Base-by-base conservation (phyloP, 2,329 filamentous ascomycete genomes). In the Polytolypa hystricis region DNA sequence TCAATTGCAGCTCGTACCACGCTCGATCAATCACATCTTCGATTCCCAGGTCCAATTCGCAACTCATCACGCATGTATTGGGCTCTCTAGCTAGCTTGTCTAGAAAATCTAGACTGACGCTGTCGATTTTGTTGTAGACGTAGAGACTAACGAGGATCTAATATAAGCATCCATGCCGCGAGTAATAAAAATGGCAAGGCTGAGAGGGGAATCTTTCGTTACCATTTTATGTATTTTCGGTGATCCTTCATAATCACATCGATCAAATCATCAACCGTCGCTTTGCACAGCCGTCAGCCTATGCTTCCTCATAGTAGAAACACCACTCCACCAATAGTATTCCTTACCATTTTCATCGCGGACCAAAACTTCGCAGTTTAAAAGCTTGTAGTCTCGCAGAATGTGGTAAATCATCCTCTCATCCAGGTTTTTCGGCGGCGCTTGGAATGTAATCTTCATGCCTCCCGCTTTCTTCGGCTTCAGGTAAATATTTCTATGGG, bases 191-290 rank as follows among this genome's bases (percentile, higher is more conserved):
- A 20, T 27, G 15, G 37, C 19, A 39, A 23, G 9, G 26, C n/a
- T 1, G 14, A 23, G 27, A 33, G 37, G 26, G 5, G 3, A 27
- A 18, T 80, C 58, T 28, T 8, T 18, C 42, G 51, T 39, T 51
- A 69, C 68, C 77, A 81, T 56, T 75, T 74, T 68, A 98, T 95
- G 69, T 98, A 98, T 62, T 93, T 98, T 55, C 91, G 73, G 68
- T 98, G 91, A 56, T 95, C 85, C 62, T 91, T 93, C 89, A 96
- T 96, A 63, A 98, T 95, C 43, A 95, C 86, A 60, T 98, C 91
- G 65, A 98, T 98, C 60, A 98, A 83, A 62, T 98, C 89, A 65
- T 98, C 91, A 23, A 98, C 86, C 1, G 91, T 96, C 27, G 82
- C 85, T 75, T 41, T 8, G 11, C n/a, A n/a, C n/a, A n/a, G n/a